phyloP scores from a whole-genome alignment of 2,329 filamentous ascomycete genomes.

The Fusarium luffae region DNA sequence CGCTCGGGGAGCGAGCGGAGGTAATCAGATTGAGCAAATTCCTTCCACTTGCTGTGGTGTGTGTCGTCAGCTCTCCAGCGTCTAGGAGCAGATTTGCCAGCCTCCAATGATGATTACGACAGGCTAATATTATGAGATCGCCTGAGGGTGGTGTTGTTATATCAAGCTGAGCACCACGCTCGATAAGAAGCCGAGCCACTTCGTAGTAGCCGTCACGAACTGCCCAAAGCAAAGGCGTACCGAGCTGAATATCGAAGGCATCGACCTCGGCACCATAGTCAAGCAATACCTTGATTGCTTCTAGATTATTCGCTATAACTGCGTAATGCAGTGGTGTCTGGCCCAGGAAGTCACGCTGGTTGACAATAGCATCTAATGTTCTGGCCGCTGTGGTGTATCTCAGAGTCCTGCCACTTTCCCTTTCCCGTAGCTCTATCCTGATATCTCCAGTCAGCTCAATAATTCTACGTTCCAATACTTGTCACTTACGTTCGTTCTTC shows the following conservation, averaged over 20 bases:
- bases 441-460: too few relatives aligned
- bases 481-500: not conserved
- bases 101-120: not conserved
- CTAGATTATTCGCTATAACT: rapidly evolving
- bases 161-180: not conserved
- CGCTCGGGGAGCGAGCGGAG: rapidly evolving
- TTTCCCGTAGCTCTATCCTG: rapidly evolving
- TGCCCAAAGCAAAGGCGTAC: rapidly evolving
- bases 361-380: not conserved
- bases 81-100: rapidly evolving
- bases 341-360: rapidly evolving
- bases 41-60: rapidly evolving
- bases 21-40: not conserved
- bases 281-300: not conserved
- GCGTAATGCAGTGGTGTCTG: not conserved
- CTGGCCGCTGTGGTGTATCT: rapidly evolving
- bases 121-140: not conserved
- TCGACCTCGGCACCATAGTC: not conserved
- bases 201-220: rapidly evolving
- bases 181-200: not conserved
- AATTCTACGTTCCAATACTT: too few relatives aligned
- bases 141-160: too few relatives aligned
- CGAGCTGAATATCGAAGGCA: rapidly evolving
- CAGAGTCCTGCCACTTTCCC: rapidly evolving
- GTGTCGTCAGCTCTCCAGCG: rapidly evolving